Percentiles rank a stretch among this genome's conserved stretches.
phyloP scores from a whole-genome alignment of 78 protist species.

The Guillardia theta region DNA sequence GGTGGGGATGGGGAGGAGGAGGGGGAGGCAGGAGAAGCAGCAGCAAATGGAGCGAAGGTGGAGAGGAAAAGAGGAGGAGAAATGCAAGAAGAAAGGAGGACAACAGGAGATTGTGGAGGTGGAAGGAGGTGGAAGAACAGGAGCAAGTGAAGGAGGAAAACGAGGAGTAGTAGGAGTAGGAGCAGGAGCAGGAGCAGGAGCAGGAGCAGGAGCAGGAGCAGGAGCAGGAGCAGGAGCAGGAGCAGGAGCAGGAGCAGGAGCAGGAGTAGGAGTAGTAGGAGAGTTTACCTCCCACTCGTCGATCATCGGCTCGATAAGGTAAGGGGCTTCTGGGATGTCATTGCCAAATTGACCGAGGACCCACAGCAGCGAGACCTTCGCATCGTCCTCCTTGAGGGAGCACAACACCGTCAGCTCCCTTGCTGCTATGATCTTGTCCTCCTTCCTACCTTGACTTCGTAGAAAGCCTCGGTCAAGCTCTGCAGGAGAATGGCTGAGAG shows the following conservation, averaged over 20 bases:
- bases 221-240: neutral
- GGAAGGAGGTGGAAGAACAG: neutral
- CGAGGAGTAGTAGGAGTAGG: neutral
- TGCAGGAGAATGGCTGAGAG: neutral
- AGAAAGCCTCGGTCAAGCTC: no score
- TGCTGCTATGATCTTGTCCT: no score
- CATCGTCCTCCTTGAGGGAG: neutral
- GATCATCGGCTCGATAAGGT: conserved; percentile 74
- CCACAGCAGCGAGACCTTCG: conserved; percentile 75
- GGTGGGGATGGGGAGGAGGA: neutral
- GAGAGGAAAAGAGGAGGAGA: neutral
- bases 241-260: neutral
- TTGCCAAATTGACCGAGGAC: conserved; percentile 83
- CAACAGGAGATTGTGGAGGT: no score
- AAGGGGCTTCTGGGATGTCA: conserved; percentile 71
- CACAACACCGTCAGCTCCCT: neutral
- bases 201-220: neutral
- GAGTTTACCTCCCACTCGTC: conserved; percentile 9
- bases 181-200: neutral
- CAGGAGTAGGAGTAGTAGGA: neutral
- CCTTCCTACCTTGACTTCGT: no score
- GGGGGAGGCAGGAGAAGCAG: neutral
- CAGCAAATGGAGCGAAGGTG: neutral
- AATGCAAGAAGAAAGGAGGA: neutral
- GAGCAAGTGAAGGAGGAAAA: neutral